A percentile compares a stretch with the other conserved stretches of the same genome.
Conservation (phyloP, 1,139 yeast species). For the Candida buenavistaensis region DNA sequence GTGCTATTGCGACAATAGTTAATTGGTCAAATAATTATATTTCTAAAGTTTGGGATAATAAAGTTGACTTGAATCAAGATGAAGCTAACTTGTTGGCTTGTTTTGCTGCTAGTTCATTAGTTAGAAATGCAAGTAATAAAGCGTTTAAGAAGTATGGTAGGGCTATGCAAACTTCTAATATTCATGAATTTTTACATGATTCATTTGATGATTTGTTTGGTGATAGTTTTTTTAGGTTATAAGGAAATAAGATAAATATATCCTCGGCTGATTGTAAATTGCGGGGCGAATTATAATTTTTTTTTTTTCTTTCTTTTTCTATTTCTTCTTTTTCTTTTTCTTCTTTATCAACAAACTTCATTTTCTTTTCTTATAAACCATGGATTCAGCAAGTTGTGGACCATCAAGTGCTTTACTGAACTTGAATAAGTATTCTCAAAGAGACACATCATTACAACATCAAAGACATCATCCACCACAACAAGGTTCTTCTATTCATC, state of each 20-base stretch:
- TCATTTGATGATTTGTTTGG: constrained; percentile 58
- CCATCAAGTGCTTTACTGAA: constrained; percentile 38
- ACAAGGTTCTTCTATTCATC: constrained; percentile 9
- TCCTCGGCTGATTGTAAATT: too few relatives aligned
- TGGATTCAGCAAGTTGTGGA: constrained; percentile 40
- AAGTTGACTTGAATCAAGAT: constrained; percentile 62
- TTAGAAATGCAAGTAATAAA: constrained; percentile 61
- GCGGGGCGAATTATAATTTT: too few relatives aligned
- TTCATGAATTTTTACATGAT: constrained; percentile 66
- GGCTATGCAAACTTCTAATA: constrained; percentile 82
- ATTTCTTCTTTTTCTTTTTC: neutral
- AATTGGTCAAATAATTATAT: constrained; percentile 57
- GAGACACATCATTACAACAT: constrained; percentile 34
- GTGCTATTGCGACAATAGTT: constrained; percentile 42
- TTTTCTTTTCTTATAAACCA: constrained; percentile 10
- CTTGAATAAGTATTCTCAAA: constrained; percentile 32
- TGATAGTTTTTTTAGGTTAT: constrained; percentile 10
- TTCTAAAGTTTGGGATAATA: constrained; percentile 52
- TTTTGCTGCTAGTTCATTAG: constrained; percentile 70
- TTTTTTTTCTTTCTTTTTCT: neutral
- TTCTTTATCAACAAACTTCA: neutral
- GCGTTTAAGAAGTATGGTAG: constrained; percentile 72
- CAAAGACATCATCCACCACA: constrained; percentile 18
- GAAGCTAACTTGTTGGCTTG: constrained; percentile 52
- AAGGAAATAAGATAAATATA: too few relatives aligned